These are phyloP conservation scores for Ophiostoma fasciatum DNA, from an alignment of 2,329 filamentous ascomycete genomes.

Conservation along the genomic window DNA sequence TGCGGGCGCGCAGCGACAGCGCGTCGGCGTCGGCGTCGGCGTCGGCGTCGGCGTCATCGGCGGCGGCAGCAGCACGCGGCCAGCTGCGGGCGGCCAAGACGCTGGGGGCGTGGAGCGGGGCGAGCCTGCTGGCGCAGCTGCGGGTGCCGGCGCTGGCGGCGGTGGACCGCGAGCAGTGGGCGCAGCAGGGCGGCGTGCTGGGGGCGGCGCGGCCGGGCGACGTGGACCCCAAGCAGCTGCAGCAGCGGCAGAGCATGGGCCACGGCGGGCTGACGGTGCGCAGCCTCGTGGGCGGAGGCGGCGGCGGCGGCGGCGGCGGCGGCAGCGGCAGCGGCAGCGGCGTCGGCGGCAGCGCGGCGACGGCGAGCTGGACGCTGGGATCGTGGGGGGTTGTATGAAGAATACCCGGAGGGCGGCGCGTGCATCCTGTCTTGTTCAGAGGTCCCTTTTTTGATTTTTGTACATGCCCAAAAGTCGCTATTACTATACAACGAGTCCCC, in stretches of 20 bases:
- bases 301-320: constrained; percentile 16
- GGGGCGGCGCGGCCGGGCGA: constrained; percentile 47
- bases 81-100: constrained; percentile 50
- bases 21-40: neutral
- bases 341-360: constrained; percentile 7
- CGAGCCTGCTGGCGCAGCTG: constrained; percentile 53
- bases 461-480: too few relatives aligned
- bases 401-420: neutral
- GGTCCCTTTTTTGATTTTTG: neutral
- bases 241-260: constrained; percentile 51
- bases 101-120: constrained; percentile 60
- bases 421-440: neutral
- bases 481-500: too few relatives aligned
- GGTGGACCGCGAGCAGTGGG: constrained; percentile 57
- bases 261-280: constrained; percentile 30
- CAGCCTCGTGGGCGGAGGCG: constrained; percentile 20
- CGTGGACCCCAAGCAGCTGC: constrained; percentile 39
- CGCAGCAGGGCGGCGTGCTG: constrained; percentile 45
- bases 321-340: neutral
- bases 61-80: constrained; percentile 25
- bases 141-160: constrained; percentile 54
- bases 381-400: constrained; percentile 38
- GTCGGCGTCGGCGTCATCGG: neutral
- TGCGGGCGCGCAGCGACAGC: constrained; percentile 15
- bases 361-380: constrained; percentile 46